These are phyloP conservation scores for Stachybotrys chartarum DNA, from an alignment of 2,329 filamentous ascomycete species.

Conservation along the genomic window DNA sequence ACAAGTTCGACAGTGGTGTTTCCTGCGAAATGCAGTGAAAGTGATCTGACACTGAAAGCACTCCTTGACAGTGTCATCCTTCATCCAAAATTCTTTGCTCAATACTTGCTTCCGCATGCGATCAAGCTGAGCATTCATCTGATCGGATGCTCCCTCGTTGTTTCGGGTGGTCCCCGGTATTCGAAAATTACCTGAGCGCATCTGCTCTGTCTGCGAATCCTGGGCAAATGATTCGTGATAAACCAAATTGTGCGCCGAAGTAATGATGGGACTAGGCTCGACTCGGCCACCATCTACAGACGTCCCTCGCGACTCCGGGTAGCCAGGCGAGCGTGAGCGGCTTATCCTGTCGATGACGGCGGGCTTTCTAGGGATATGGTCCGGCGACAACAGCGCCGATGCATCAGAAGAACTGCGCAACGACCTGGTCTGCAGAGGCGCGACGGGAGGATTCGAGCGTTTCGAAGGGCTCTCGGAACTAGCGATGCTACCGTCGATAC, in stretches of 20 bases:
- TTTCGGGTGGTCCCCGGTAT: constrained; percentile 51
- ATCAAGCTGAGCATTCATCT: constrained; percentile 53
- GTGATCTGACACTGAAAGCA: constrained; percentile 88
- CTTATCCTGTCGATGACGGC: constrained; percentile 50
- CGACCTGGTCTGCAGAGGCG: constrained; percentile 26
- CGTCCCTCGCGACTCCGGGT: constrained; percentile 46
- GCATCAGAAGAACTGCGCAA: constrained; percentile 24
- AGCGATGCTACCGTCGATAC: constrained; percentile 37
- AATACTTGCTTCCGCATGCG: constrained; percentile 81
- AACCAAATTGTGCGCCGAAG: constrained; percentile 51
- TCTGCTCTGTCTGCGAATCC: constrained; percentile 35
- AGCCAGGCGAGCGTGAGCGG: constrained; percentile 33
- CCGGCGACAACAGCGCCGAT: constrained; percentile 27
- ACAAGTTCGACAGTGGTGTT: constrained; percentile 92
- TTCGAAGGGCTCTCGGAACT: constrained; percentile 36
- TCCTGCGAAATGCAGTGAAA: constrained; percentile 89
- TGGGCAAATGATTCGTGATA: constrained; percentile 49
- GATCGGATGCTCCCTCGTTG: constrained; percentile 47
- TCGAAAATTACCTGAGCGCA: constrained; percentile 37
- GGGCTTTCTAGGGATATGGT: constrained; percentile 35
- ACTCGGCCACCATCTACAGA: constrained; percentile 51
- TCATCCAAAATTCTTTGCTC: constrained; percentile 98
- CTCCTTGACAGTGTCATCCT: constrained; percentile 94
- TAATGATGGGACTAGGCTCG: constrained; percentile 50
- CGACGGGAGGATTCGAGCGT: constrained; percentile 17